Evolutionary conservation across 257 asterid genomes (phyloP).

Genomic region (Primulina huaijiensis): DNA sequence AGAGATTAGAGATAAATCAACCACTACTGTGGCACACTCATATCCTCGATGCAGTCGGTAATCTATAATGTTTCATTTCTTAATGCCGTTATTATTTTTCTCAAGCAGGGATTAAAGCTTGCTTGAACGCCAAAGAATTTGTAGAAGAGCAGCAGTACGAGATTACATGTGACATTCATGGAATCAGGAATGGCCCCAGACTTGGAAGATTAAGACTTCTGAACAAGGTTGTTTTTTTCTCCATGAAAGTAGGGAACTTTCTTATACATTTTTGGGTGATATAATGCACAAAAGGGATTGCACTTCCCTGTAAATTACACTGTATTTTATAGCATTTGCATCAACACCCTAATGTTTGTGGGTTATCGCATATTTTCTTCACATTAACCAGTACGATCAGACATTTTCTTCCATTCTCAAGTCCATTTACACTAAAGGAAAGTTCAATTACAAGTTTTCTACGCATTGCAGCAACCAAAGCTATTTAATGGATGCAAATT

Average conservation of each 20-base stretch:
- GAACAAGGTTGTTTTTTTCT: constrained; percentile 51
- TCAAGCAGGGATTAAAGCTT: constrained; percentile 71
- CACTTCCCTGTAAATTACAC: background rate
- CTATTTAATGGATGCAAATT: constrained; percentile 63
- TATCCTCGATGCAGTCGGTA: background rate
- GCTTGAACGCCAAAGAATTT: constrained; percentile 57
- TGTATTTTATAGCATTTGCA: no score
- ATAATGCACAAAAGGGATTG: background rate
- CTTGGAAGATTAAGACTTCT: constrained; percentile 74
- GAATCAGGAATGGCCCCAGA: constrained; percentile 68
- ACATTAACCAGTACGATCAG: background rate
- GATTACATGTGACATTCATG: constrained; percentile 74
- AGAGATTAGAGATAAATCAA: background rate
- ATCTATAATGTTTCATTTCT: background rate
- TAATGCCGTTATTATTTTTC: constrained; percentile 1
- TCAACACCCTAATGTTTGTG: background rate
- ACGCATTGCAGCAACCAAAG: constrained; percentile 68
- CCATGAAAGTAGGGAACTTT: constrained; percentile 1
- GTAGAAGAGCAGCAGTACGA: constrained; percentile 70
- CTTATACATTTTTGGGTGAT: background rate
- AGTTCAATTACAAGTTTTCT: constrained; percentile 4
- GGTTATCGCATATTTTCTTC: background rate
- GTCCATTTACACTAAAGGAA: background rate
- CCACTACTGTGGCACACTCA: background rate
- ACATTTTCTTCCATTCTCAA: background rate